phyloP scores from a whole-genome alignment of 495 filamentous ascomycete species.

The Annulohypoxylon nitens region DNA sequence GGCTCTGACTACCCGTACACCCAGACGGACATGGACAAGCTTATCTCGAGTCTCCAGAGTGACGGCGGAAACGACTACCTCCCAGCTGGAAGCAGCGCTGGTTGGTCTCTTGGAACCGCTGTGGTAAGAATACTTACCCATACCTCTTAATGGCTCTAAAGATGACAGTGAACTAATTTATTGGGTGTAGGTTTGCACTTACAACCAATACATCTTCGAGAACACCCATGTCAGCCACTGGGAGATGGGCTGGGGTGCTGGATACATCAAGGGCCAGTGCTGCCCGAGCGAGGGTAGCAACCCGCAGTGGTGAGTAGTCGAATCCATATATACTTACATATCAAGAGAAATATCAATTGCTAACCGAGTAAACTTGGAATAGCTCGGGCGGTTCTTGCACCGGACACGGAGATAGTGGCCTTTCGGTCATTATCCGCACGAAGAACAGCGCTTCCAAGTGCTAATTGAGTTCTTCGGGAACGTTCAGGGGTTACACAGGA shows the following conservation, averaged over 20 bases:
- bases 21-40: constrained; percentile 19
- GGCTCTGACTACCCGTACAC: constrained; percentile 3
- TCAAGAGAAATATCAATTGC: not conserved
- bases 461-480: not conserved
- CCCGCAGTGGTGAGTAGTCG: constrained; percentile 20
- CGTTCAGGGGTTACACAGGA: not conserved
- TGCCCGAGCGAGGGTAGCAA: constrained; percentile 21
- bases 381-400: constrained; percentile 20
- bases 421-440: constrained; percentile 8
- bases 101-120: constrained; percentile 15
- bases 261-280: constrained; percentile 20
- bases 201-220: constrained; percentile 22
- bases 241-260: constrained; percentile 22
- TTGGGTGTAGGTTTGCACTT: constrained; percentile 7
- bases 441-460: constrained; percentile 14
- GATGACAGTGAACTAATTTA: not conserved
- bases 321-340: not conserved
- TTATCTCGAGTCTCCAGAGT: constrained; percentile 12
- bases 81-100: not conserved
- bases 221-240: constrained; percentile 27
- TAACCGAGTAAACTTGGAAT: not conserved
- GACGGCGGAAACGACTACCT: constrained; percentile 12
- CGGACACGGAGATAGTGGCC: constrained; percentile 19
- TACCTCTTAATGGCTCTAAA: not conserved
- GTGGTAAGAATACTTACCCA: not conserved